A percentile compares a stretch with the other conserved stretches of the same genome.
phyloP scores from a whole-genome alignment of 768 basidiomycete species.

The Phaffia australis region DNA sequence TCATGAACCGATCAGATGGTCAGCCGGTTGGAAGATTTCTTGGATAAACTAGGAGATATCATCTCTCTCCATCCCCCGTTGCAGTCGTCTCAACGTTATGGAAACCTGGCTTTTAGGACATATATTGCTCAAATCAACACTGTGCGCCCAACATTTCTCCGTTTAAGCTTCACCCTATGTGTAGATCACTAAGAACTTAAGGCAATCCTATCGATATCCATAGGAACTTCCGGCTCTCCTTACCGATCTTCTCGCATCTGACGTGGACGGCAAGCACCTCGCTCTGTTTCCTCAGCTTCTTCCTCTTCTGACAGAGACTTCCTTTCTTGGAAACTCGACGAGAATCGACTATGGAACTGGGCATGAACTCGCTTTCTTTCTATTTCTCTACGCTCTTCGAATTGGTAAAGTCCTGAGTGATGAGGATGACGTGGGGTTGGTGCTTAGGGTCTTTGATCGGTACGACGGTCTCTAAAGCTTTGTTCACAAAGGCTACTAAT shows the following conservation, averaged over 20 bases:
- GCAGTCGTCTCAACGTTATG: conserved; percentile 68
- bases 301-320: conserved; percentile 63
- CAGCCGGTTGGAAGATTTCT: conserved; percentile 45
- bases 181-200: not conserved
- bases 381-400: conserved; percentile 48
- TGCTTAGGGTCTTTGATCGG: conserved; percentile 35
- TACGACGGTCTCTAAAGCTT: conserved; percentile 19
- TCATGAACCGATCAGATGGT: conserved; percentile 30
- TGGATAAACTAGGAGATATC: conserved; percentile 61
- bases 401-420: conserved; percentile 13
- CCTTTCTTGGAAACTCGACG: conserved; percentile 68
- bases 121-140: conserved; percentile 72
- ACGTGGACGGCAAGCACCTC: conserved; percentile 39
- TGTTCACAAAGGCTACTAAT: no score
- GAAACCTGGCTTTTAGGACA: conserved; percentile 77
- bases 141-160: conserved; percentile 42
- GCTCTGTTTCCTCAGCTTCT: conserved; percentile 50
- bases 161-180: not conserved
- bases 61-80: conserved; percentile 69
- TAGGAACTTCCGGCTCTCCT: conserved; percentile 49
- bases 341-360: conserved; percentile 96
- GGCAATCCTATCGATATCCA: conserved; percentile 31
- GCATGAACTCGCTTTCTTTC: conserved; percentile 78
- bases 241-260: conserved; percentile 43
- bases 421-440: conserved; percentile 35